Evolutionary conservation across 2,329 filamentous ascomycete species (phyloP).

Genomic region (Aureobasidium subglaciale): DNA sequence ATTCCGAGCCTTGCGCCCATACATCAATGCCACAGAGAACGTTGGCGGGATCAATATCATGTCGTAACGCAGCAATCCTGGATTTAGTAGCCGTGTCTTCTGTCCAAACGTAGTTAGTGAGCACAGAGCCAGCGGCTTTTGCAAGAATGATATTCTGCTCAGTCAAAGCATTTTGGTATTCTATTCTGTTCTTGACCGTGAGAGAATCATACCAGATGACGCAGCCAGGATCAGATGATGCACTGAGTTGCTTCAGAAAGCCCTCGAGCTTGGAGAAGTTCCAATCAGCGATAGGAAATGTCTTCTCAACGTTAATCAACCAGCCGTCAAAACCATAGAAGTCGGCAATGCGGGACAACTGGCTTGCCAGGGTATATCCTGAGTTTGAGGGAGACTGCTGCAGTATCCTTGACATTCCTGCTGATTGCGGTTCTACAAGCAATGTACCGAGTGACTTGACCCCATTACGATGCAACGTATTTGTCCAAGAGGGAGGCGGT

Average conservation of each 20-base stretch:
- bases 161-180: slow-evolving; percentile 40
- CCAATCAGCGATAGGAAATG: slow-evolving; percentile 32
- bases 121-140: slow-evolving; percentile 31
- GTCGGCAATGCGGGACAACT: slow-evolving; percentile 32
- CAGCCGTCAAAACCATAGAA: slow-evolving; percentile 42
- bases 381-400: slow-evolving; percentile 6
- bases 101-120: slow-evolving; percentile 43
- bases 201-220: slow-evolving; percentile 43
- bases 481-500: slow-evolving; percentile 41
- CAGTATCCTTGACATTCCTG: slow-evolving; percentile 28
- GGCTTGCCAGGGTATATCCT: neutral
- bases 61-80: slow-evolving; percentile 22
- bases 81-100: slow-evolving; percentile 24
- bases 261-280: slow-evolving; percentile 24
- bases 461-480: slow-evolving; percentile 41
- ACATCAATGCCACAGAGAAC: slow-evolving; percentile 40
- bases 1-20: slow-evolving; percentile 37
- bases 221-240: slow-evolving; percentile 25
- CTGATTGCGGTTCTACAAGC: slow-evolving; percentile 36
- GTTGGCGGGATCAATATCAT: slow-evolving; percentile 22
- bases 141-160: slow-evolving; percentile 33
- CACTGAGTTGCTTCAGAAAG: slow-evolving; percentile 34
- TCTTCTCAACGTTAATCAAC: slow-evolving; percentile 41
- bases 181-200: slow-evolving; percentile 35
- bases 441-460: slow-evolving; percentile 38